These are phyloP conservation scores for Amborella trichopoda DNA, from an alignment of 164 flowering plant species.

Conservation along the genomic window DNA sequence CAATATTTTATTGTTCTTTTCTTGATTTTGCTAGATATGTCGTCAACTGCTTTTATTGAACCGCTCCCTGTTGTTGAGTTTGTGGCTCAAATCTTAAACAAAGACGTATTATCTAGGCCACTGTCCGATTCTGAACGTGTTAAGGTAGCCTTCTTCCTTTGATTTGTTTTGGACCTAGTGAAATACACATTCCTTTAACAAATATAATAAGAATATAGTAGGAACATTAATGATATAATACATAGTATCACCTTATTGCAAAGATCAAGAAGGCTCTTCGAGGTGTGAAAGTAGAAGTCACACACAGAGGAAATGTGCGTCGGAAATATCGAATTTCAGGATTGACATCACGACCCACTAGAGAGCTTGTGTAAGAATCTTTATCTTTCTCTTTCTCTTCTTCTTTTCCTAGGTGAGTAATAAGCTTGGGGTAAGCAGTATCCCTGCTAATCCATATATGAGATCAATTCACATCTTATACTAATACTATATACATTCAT, in stretches of 20 bases:
- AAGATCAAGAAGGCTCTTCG: slow-evolving; percentile 69
- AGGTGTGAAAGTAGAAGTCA: slow-evolving; percentile 82
- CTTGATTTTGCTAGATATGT: slow-evolving; percentile 40
- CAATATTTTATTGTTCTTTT: no score
- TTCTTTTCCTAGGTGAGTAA: neutral
- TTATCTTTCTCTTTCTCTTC: slow-evolving; percentile 1
- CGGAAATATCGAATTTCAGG: slow-evolving; percentile 79
- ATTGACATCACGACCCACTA: slow-evolving; percentile 68
- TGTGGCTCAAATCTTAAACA: slow-evolving; percentile 55
- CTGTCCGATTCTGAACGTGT: slow-evolving; percentile 65
- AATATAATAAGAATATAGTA: slow-evolving; percentile 1
- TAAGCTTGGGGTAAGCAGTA: no score
- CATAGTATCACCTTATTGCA: neutral
- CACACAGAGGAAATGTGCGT: slow-evolving; percentile 62
- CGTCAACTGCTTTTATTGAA: slow-evolving; percentile 70
- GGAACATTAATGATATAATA: no score
- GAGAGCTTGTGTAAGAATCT: slow-evolving; percentile 58
- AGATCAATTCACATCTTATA: no score
- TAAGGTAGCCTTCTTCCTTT: slow-evolving; percentile 27
- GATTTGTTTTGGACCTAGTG: neutral
- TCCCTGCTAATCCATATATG: no score
- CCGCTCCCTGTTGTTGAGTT: slow-evolving; percentile 73
- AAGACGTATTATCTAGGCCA: slow-evolving; percentile 48
- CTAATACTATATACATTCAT: no score
- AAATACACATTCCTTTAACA: slow-evolving; percentile 1